Percentiles rank a stretch among this genome's conserved stretches.
Evolutionary conservation across 176 grass and related monocot genomes (phyloP).

Genomic region (Miscanthus lutarioriparius): DNA sequence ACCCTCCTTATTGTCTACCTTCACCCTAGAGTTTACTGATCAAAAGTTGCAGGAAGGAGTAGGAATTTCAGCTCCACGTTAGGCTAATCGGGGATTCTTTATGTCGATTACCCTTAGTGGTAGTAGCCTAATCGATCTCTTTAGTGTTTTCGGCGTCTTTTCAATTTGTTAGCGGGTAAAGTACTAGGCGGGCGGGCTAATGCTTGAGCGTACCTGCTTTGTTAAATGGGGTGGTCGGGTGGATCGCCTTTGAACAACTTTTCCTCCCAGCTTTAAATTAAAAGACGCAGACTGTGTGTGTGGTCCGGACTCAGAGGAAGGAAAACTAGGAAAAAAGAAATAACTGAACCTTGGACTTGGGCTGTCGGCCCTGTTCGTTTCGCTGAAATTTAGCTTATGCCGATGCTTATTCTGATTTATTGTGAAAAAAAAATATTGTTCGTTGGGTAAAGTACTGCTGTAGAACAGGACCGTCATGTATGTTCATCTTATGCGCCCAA

Average conservation of each 20-base stretch:
- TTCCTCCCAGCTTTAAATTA: conserved; percentile 24
- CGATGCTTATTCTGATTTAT: no score
- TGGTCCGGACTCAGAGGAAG: neutral
- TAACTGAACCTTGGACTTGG: neutral
- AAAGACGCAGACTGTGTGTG: conserved; percentile 26
- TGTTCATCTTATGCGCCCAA: no score
- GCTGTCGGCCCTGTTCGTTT: no score
- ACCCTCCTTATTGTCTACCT: neutral
- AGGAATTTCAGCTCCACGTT: neutral
- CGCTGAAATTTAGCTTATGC: no score
- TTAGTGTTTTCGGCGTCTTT: conserved; percentile 18
- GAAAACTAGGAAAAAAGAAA: neutral
- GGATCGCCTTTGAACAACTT: neutral
- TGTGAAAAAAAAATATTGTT: no score
- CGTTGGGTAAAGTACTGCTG: no score
- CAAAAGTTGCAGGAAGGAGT: neutral
- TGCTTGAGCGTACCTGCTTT: conserved; percentile 15
- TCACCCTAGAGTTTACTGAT: neutral
- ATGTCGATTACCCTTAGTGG: neutral
- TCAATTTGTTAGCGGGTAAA: conserved; percentile 32
- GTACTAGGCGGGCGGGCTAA: conserved; percentile 12
- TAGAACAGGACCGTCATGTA: no score
- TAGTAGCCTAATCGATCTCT: neutral
- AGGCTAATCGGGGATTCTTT: neutral
- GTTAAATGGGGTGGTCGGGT: conserved; percentile 24